A percentile compares a stretch with the other conserved stretches of the same genome.
Conservation (phyloP, 176 grass and related monocot species). For the Phoenix roebelenii region DNA sequence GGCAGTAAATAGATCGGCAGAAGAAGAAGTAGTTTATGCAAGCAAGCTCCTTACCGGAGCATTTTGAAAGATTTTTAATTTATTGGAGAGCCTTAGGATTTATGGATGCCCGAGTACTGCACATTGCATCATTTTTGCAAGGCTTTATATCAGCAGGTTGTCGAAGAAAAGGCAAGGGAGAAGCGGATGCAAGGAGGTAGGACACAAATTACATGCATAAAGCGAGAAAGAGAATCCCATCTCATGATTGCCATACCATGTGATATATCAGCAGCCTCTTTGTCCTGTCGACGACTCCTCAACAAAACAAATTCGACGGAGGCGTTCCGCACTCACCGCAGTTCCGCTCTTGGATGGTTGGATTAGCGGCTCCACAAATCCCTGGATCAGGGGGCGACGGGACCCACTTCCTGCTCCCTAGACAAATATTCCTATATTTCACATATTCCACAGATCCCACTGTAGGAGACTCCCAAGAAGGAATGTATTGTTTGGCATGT, state of each 20-base stretch:
- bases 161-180: not conserved
- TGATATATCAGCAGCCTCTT: not conserved
- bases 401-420: no score
- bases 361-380: constrained; percentile 5
- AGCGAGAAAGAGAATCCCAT: not conserved
- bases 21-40: no score
- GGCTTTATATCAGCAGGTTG: constrained; percentile 1
- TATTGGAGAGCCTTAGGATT: no score
- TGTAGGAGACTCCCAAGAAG: constrained; percentile 28
- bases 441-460: no score
- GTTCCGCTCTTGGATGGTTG: constrained; percentile 23
- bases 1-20: no score
- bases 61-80: no score
- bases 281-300: not conserved
- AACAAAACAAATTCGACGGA: not conserved
- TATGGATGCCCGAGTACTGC: no score
- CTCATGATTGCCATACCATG: constrained; percentile 46
- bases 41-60: no score
- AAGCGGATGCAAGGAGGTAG: not conserved
- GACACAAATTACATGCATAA: constrained; percentile 5
- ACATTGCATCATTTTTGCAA: not conserved
- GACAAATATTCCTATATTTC: no score
- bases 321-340: not conserved
- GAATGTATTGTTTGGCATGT: constrained; percentile 17
- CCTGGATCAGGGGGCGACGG: no score